Evolutionary conservation across 805 yeast species (phyloP), one percentile per base, ranked within the genome.

Genomic region (Naumovozyma castellii): DNA sequence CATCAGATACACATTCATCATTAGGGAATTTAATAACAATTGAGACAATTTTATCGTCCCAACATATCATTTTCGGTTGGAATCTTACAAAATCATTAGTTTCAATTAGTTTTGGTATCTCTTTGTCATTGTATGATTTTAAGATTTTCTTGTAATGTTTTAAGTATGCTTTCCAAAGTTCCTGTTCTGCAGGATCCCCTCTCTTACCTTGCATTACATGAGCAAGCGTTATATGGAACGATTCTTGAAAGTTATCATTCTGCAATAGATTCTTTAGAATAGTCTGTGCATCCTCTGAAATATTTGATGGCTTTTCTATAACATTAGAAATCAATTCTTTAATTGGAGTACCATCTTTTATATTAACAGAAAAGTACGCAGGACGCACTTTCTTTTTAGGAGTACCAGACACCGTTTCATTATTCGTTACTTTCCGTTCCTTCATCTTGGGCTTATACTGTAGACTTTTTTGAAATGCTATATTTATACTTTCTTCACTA

Each of bases 221-320:
- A 3, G 74, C 66, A 34, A 83, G 53, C 0, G 94, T 85, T 2
- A 84, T 72, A 53, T 84, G 94, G 47, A 83, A 78, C 20, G 67
- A 67, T 0, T 53, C 37, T 46, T 77, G 84, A 1, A 80, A 56
- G 27, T 77, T 59, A 1, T 58, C 52, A 0, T 40, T 31, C 18
- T 40, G 28, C 9, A 45, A 18, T n/a, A 40, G 15, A 5, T 34
- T 22, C 1, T 32, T 30, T 2, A 32, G 19, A 9, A n/a, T n/a
- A 3, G 38, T 6, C 13, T 13, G 8, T 5, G 15, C 13, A 9
- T 19, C 36, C 20, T 18, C 41, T 34, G 18, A 35, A 19, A 32
- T 34, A 39, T 32, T 27, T 19, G 10, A 20, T 17, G 5, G 27
- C 28, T 32, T 38, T 14, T 30, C 27, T 27, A 41, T 13, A 15